Conservation (phyloP, 1,284 basidiomycete species). For the Sparassis latifolia region DNA sequence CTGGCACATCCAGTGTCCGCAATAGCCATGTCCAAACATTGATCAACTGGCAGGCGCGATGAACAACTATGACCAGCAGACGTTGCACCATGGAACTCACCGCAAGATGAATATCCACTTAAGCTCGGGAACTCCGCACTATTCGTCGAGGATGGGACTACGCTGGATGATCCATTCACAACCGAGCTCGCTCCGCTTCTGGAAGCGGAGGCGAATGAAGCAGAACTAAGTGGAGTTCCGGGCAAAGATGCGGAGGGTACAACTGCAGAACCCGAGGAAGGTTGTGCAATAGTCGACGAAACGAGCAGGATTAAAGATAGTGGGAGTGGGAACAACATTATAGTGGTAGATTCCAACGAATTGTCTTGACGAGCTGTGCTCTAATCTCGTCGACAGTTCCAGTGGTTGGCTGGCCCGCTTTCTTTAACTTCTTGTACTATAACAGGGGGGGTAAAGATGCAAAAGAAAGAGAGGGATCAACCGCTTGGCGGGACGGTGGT, state of each 20-base stretch:
- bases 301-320: background rate
- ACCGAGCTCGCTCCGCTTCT: background rate
- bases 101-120: slow-evolving; percentile 5
- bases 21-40: slow-evolving; percentile 19
- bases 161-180: background rate
- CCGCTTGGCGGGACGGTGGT: too few relatives aligned
- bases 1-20: slow-evolving; percentile 20
- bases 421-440: too few relatives aligned
- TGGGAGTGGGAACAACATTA: background rate
- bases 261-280: background rate
- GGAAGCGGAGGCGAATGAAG: background rate
- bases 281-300: background rate
- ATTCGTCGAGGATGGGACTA: slow-evolving; percentile 3
- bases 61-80: background rate
- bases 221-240: background rate
- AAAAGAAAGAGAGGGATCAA: too few relatives aligned
- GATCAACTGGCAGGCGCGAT: slow-evolving; percentile 12
- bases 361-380: too few relatives aligned
- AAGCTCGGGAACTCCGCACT: slow-evolving; percentile 7
- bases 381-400: too few relatives aligned
- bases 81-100: background rate
- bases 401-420: too few relatives aligned
- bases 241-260: background rate
- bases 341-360: too few relatives aligned
- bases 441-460: too few relatives aligned